Conservation (phyloP, 2,329 filamentous ascomycete genomes). For the Monilinia fructigena region DNA sequence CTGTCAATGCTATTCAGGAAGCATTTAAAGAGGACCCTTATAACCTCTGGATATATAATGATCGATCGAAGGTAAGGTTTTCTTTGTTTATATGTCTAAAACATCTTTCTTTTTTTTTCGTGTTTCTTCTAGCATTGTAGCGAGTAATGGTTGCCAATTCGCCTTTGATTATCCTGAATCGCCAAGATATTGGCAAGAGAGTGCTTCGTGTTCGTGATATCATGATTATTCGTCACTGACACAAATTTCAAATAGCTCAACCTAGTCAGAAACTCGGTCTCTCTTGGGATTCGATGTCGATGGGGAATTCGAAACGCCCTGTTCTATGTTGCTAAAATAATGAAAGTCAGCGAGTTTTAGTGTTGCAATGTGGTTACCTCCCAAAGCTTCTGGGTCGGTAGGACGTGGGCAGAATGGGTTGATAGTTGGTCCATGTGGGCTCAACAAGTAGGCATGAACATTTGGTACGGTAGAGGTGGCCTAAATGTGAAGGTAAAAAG, state of each 20-base stretch:
- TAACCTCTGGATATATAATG: constrained; percentile 62
- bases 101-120: constrained; percentile 8
- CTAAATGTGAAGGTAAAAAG: constrained; percentile 55
- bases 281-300: constrained; percentile 57
- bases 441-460: constrained; percentile 64
- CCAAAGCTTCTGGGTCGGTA: constrained; percentile 48
- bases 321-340: constrained; percentile 67
- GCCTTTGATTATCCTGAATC: neutral
- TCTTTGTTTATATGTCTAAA: neutral
- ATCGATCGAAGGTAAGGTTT: constrained; percentile 49
- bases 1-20: constrained; percentile 63
- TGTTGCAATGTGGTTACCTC: constrained; percentile 70
- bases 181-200: neutral
- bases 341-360: constrained; percentile 54
- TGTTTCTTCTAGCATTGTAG: constrained; percentile 1
- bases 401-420: constrained; percentile 62
- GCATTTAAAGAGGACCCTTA: constrained; percentile 68
- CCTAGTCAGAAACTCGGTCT: constrained; percentile 32
- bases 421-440: constrained; percentile 66
- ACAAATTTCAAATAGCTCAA: constrained; percentile 27
- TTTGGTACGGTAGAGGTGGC: constrained; percentile 67
- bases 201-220: constrained; percentile 10
- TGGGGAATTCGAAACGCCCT: constrained; percentile 70
- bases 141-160: constrained; percentile 4
- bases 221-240: constrained; percentile 7